Base-by-base conservation (phyloP, 768 basidiomycete species). In the Suillus tomentosus region DNA sequence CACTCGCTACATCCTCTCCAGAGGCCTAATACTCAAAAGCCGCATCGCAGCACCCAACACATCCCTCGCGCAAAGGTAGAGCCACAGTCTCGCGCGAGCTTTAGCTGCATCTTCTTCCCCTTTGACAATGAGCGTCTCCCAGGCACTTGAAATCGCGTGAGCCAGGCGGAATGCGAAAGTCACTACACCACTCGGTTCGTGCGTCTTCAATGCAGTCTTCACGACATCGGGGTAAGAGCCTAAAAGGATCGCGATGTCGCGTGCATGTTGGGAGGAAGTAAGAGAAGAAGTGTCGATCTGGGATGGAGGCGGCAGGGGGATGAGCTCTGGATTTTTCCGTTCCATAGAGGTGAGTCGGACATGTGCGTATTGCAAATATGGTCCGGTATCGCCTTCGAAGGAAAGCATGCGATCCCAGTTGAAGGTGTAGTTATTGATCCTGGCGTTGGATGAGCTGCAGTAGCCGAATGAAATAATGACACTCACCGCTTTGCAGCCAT, bases 341-440 rank as follows among this genome's bases (percentile, higher is more conserved):
- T 87, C 87, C 72, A 98, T 90, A 2, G 95, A 97, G 8, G 90
- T 85, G 37, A 98, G 82, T 22, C 96, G 92, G 69, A 95, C 95
- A 78, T 97, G 96, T 0, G 95, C 94, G 75, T 98, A 98, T 80
- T 98, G 96, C 34, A 98, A 87, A 80, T 97, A 98, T 0, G 95
- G 94, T 1, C 94, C 94, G 0, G 94, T 96, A 77, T 98, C 96
- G 51, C 96, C 96, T 76, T 97, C 94, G 76, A 96, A 97, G 40
- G 94, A 94, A 58, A 90, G 85, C 93, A 97, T 96, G 48, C 95
- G 87, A 66, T 92, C 87, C 89, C 93, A 93, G 77, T 95, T 92
- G 79, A 97, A 99, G 2, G 85, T 89, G 79, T 99, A 99, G 79
- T 97, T 95, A 78, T 95, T 96, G 73, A 97, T 91, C 65, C 95